These are phyloP conservation scores for Xylaria sp. DNA, from an alignment of 2,329 filamentous ascomycete genomes.

Conservation along the genomic window DNA sequence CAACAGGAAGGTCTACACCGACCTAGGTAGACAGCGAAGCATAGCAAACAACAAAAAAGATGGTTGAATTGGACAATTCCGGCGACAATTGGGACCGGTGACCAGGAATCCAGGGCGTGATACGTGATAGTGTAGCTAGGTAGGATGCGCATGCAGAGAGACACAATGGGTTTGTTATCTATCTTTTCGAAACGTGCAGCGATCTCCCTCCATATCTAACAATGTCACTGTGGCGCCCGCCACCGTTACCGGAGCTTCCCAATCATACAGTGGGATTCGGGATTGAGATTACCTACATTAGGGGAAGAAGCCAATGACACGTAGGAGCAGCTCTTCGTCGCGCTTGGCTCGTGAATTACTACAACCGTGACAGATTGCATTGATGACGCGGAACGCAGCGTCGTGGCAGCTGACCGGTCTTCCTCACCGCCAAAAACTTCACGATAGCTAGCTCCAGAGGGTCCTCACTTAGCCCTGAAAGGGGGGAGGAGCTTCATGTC, in stretches of 20 bases:
- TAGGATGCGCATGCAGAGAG: constrained; percentile 4
- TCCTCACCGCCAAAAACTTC: constrained; percentile 34
- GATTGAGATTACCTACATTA: neutral
- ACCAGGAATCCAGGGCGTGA: constrained; percentile 4
- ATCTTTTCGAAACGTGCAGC: constrained; percentile 17
- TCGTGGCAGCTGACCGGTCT: constrained; percentile 26
- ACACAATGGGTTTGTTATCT: constrained; percentile 3
- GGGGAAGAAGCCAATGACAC: constrained; percentile 7
- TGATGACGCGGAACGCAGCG: constrained; percentile 24
- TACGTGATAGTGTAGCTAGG: neutral
- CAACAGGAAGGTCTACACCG: constrained; percentile 32
- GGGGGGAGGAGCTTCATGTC: constrained; percentile 21
- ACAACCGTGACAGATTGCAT: constrained; percentile 28
- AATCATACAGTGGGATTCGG: constrained; percentile 7
- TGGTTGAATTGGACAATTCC: neutral
- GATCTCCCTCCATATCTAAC: constrained; percentile 8
- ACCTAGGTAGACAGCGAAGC: constrained; percentile 11
- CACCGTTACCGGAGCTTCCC: constrained; percentile 5
- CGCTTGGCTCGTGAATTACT: constrained; percentile 27
- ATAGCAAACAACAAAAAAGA: neutral
- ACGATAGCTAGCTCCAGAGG: constrained; percentile 22
- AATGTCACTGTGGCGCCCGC: constrained; percentile 5
- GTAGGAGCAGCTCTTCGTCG: constrained; percentile 12
- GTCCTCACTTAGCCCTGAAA: constrained; percentile 20
- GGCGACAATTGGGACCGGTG: constrained; percentile 11